These are phyloP conservation scores for Pichia nakasei DNA, from an alignment of 805 yeast species.

Conservation along the genomic window DNA sequence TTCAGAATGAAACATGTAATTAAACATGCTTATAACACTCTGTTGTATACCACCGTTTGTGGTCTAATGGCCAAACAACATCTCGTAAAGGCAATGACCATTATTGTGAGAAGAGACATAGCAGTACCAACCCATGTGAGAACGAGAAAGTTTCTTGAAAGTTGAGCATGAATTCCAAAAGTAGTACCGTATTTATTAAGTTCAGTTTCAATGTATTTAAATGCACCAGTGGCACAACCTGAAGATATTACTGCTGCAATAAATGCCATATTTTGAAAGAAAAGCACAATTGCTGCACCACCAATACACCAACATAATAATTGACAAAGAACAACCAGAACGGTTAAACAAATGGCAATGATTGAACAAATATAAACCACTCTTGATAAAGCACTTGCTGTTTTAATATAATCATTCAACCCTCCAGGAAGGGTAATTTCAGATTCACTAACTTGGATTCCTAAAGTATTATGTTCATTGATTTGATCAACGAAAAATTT, in stretches of 20 bases:
- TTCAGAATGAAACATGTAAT: too few species aligned
- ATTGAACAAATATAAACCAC: slow-evolving; percentile 52
- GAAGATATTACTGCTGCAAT: slow-evolving; percentile 13
- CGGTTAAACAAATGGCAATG: slow-evolving; percentile 37
- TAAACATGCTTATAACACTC: slow-evolving; percentile 1
- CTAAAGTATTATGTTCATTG: slow-evolving; percentile 5
- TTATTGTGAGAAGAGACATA: slow-evolving; percentile 9
- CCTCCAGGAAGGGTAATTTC: slow-evolving; percentile 45
- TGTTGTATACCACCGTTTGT: slow-evolving; percentile 3
- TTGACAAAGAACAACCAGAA: slow-evolving; percentile 34
- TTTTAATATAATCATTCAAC: slow-evolving; percentile 36
- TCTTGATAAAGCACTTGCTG: slow-evolving; percentile 40
- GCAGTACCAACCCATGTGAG: slow-evolving; percentile 22
- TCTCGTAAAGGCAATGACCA: slow-evolving; percentile 12
- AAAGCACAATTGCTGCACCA: slow-evolving; percentile 12
- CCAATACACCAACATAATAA: slow-evolving; percentile 26
- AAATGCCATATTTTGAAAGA: slow-evolving; percentile 21
- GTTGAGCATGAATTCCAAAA: slow-evolving; percentile 47
- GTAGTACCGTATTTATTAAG: slow-evolving; percentile 39
- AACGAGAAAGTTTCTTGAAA: slow-evolving; percentile 24
- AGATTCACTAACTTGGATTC: slow-evolving; percentile 10
- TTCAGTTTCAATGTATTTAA: slow-evolving; percentile 36
- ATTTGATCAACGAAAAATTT: slow-evolving; percentile 15
- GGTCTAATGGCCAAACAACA: slow-evolving; percentile 8
- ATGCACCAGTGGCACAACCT: slow-evolving; percentile 48